Evolutionary conservation across 208 protist genomes (phyloP), one percentile per base, ranked within the genome.

Genomic region (Angomonas deanei): DNA sequence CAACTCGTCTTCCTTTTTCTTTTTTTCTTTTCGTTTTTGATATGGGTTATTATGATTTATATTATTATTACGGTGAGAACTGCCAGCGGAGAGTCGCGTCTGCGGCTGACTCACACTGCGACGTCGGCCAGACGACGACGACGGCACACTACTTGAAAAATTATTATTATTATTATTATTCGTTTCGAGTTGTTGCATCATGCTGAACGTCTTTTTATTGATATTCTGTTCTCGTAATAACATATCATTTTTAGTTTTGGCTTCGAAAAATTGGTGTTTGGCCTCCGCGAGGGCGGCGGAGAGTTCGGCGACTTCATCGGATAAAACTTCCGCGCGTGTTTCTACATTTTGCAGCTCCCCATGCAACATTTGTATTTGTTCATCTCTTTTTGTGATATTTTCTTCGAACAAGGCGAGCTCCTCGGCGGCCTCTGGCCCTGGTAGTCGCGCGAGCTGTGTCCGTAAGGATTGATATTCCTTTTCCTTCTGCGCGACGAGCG

Each of bases 361-460:
- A 0, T 72, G 72, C 81, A 96, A 90, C n/a, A 54, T 61, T 32
- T 81, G 77, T 33, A 99, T 88, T 80, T 99, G 96, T 58, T 79
- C 67, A 10, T 78, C 76, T 28, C 97, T 94, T 47, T 98, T 92
- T 47, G 85, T 57, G 21, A 99, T 61, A 27, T 97, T 97, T 66
- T 98, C 86, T 27, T 97, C 81, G 36, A 92, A 98, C 50, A 98
- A 77, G 30, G 81, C 91, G 11, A 99, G 78, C 68, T 99, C 94
- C 76, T 98, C 96, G 0, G 94, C 92, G 5, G 98, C 82, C 65
- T 99, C 97, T 0, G 97, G 97, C 0, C 96, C 96, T 1, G 97
- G 97, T 69, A 98, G 81, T 24, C 92, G 74, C 6, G 93, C 89
- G 13, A 99, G 78, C 33, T 96, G 88, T 58, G 84, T 74, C 62